Evolutionary conservation across 768 basidiomycete species (phyloP), one percentile per base, ranked within the genome.

Genomic region (Mycena sanguinolenta): DNA sequence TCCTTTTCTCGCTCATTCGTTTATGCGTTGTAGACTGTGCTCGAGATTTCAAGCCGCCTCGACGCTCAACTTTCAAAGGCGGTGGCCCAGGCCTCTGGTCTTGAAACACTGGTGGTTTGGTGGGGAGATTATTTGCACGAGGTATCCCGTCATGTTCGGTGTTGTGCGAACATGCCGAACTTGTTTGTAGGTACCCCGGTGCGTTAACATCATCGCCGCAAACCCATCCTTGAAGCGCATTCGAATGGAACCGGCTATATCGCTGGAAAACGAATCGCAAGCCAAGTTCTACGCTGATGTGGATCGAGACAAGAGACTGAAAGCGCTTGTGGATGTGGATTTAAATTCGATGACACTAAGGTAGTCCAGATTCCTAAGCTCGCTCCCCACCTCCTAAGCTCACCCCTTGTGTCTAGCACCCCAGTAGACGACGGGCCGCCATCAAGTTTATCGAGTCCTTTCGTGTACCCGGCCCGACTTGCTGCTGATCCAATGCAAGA

Each of bases 401-500:
- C 12, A 27, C 23, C 1, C 13, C 17, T 10, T 10, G 32, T 23
- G 9, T 38, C 58, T 21, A 27, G 38, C 28, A 59, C 10, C 28
- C 9, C 8, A 6, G 5, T 14, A 0, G 55, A 57, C 12, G 38
- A 53, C 7, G 32, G 4, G 19, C 32, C 28, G 25, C 34, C 27
- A 13, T 21, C 55, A n/a, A 23, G 32, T 14, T n/a, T n/a, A n/a
- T n/a, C n/a, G n/a, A n/a, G n/a, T n/a, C 16, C 55, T 27, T 61
- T 61, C 30, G 25, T 61, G 14, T 61, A 55, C 17, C 66, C 66
- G 4, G 13, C 23, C 12, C 65, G 28, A 21, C 66, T 67, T 16
- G n/a, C 58, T 54, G 66, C 66, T 3, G 30, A 61, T 54, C 28
- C 52, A n/a, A n/a, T 34, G 10, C 58, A 38, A 27, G 66, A 67